Conservation (phyloP, 2,329 filamentous ascomycete genomes). For the Phaeosphaeriaceae sp. region DNA sequence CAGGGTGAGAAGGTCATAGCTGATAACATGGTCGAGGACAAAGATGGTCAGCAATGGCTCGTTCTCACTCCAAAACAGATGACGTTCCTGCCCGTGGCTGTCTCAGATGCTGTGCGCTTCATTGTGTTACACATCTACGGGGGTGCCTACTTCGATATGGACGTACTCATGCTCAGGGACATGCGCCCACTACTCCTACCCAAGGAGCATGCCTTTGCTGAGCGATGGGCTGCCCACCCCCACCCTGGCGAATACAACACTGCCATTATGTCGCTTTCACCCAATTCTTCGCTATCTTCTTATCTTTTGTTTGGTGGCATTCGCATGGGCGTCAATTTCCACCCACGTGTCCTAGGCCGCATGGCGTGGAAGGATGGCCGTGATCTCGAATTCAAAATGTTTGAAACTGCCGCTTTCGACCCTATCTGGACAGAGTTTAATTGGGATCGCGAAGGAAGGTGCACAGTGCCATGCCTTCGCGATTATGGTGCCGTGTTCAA, state of each 20-base stretch:
- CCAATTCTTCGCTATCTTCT: conserved; percentile 62
- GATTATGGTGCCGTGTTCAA: conserved; percentile 62
- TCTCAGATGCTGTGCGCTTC: conserved; percentile 63
- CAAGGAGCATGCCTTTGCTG: conserved; percentile 60
- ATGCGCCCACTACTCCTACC: conserved; percentile 61
- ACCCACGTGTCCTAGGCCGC: conserved; percentile 61
- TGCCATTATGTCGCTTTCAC: conserved; percentile 62
- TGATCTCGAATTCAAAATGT: conserved; percentile 61
- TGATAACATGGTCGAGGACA: conserved; percentile 60
- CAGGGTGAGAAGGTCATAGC: conserved; percentile 54
- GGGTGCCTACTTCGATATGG: conserved; percentile 63
- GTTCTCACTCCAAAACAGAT: conserved; percentile 62
- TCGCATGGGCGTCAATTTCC: conserved; percentile 64
- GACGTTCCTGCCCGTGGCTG: conserved; percentile 64
- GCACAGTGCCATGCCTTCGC: conserved; percentile 61
- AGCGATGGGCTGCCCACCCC: conserved; percentile 61
- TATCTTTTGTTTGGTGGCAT: conserved; percentile 63
- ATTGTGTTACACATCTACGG: conserved; percentile 62
- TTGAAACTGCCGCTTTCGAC: conserved; percentile 64
- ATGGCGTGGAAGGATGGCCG: conserved; percentile 64
- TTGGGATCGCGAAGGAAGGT: conserved; percentile 59
- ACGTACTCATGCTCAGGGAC: conserved; percentile 61
- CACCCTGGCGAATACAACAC: conserved; percentile 64
- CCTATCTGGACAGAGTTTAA: conserved; percentile 65
- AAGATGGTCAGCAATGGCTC: conserved; percentile 59